phyloP scores from a whole-genome alignment of 139 green algal species.

The Haematococcus sp. region DNA sequence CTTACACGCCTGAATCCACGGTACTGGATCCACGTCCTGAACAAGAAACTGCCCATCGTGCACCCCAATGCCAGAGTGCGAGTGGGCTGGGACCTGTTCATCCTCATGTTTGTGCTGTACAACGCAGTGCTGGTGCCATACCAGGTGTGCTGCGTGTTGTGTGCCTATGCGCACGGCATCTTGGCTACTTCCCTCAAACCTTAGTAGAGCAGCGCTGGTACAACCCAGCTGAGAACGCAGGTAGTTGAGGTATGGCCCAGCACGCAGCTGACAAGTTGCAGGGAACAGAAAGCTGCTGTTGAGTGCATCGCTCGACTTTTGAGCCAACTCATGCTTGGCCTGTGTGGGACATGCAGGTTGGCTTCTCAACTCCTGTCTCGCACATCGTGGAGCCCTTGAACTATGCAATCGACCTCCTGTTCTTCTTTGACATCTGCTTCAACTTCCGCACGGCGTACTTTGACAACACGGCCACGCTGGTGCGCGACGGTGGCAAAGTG shows the following conservation, averaged over 20 bases:
- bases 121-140: slow-evolving; percentile 49
- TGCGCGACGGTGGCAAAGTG: slow-evolving; percentile 33
- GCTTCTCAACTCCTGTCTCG: slow-evolving; percentile 15
- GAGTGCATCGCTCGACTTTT: too few relatives aligned
- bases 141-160: background rate
- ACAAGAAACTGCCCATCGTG: slow-evolving; percentile 54
- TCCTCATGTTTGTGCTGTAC: slow-evolving; percentile 58
- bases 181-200: too few relatives aligned
- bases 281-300: too few relatives aligned
- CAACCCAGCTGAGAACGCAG: too few relatives aligned
- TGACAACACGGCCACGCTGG: slow-evolving; percentile 50
- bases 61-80: slow-evolving; percentile 27
- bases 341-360: too few relatives aligned
- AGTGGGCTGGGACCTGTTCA: slow-evolving; percentile 47
- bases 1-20: slow-evolving; percentile 21
- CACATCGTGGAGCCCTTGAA: slow-evolving; percentile 25
- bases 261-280: too few relatives aligned
- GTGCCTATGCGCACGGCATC: background rate
- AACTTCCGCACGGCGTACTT: slow-evolving; percentile 65
- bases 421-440: slow-evolving; percentile 54
- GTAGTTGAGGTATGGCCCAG: too few relatives aligned
- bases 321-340: too few relatives aligned
- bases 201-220: too few relatives aligned
- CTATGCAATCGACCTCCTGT: slow-evolving; percentile 46
- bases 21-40: slow-evolving; percentile 42